Conservation (phyloP, 202 grass and related monocot species). For the Panicum hallii region DNA sequence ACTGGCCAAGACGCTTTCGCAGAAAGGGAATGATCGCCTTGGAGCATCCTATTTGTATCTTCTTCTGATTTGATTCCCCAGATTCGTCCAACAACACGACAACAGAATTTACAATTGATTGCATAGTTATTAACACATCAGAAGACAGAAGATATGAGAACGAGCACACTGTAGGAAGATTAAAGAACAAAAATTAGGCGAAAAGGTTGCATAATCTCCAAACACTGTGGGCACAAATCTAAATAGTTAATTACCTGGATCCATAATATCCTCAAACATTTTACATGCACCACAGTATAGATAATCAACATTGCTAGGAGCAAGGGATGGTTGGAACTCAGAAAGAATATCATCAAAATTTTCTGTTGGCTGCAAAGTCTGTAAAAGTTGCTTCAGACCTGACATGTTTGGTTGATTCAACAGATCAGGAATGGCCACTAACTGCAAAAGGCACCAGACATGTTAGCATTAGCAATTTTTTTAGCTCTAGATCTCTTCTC, state of each 20-base stretch:
- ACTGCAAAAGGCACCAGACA: conserved; percentile 50
- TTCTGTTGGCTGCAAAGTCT: conserved; percentile 71
- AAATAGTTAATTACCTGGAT: conserved; percentile 62
- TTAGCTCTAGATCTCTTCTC: background rate
- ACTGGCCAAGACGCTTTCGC: conserved; percentile 64
- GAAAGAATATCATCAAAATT: conserved; percentile 68
- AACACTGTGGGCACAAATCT: conserved; percentile 1
- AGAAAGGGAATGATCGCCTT: conserved; percentile 72
- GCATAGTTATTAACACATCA: conserved; percentile 78
- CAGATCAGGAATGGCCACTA: conserved; percentile 67
- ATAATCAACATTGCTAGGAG: conserved; percentile 66
- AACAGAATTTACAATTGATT: conserved; percentile 79
- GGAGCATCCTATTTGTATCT: conserved; percentile 52
- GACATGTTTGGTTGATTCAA: conserved; percentile 67
- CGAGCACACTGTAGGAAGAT: conserved; percentile 63
- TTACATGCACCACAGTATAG: conserved; percentile 71
- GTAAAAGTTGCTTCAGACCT: conserved; percentile 78
- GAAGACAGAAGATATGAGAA: conserved; percentile 72
- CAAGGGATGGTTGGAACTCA: conserved; percentile 55
- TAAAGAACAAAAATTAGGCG: conserved; percentile 36
- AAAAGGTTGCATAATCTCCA: conserved; percentile 28
- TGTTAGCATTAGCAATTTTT: conserved; percentile 31
- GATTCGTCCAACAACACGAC: conserved; percentile 55
- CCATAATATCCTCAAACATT: conserved; percentile 75
- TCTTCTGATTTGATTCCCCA: conserved; percentile 65